A percentile compares a stretch with the other conserved stretches of the same genome.
Evolutionary conservation across 1,284 basidiomycete species (phyloP).

Genomic region (Rhodotorula sp.): DNA sequence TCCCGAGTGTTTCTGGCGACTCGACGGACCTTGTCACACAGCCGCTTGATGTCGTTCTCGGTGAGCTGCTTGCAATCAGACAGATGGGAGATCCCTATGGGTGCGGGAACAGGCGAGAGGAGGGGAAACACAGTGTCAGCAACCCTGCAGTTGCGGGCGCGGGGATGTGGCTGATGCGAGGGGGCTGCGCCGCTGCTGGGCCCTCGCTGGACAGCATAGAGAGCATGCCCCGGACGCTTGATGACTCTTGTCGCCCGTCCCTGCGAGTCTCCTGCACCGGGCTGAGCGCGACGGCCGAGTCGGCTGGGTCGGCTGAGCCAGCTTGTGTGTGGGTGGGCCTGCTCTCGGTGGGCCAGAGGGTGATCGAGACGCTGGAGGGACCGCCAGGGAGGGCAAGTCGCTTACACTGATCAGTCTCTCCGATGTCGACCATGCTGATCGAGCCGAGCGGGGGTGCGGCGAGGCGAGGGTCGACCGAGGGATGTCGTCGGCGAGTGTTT

Average conservation of each 20-base stretch:
- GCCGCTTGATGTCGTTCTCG: slow-evolving; percentile 92
- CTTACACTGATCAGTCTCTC: slow-evolving; percentile 22
- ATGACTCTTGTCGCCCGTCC: not conserved
- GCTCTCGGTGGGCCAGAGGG: not conserved
- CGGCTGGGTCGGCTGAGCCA: not conserved
- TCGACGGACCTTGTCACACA: slow-evolving; percentile 90
- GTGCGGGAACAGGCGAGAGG: too few species aligned
- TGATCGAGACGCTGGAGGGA: not conserved
- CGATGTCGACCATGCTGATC: slow-evolving; percentile 18
- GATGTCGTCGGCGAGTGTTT: not conserved
- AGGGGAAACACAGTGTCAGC: not conserved
- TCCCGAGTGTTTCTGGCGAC: not conserved
- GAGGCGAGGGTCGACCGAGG: not conserved
- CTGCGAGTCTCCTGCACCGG: not conserved
- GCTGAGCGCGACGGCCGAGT: not conserved
- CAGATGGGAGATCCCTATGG: slow-evolving; percentile 82
- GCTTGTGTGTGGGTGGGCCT: not conserved
- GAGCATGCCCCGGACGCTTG: not conserved
- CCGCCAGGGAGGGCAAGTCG: too few species aligned
- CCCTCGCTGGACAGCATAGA: not conserved
- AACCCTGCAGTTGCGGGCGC: too few species aligned
- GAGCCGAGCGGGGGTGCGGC: not conserved
- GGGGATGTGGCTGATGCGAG: too few species aligned
- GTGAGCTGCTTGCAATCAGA: slow-evolving; percentile 96
- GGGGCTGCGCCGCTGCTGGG: too few species aligned